A percentile compares a stretch with the other conserved stretches of the same genome.
phyloP scores from a whole-genome alignment of 2,329 filamentous ascomycete genomes.

The Penicillium frequentans region DNA sequence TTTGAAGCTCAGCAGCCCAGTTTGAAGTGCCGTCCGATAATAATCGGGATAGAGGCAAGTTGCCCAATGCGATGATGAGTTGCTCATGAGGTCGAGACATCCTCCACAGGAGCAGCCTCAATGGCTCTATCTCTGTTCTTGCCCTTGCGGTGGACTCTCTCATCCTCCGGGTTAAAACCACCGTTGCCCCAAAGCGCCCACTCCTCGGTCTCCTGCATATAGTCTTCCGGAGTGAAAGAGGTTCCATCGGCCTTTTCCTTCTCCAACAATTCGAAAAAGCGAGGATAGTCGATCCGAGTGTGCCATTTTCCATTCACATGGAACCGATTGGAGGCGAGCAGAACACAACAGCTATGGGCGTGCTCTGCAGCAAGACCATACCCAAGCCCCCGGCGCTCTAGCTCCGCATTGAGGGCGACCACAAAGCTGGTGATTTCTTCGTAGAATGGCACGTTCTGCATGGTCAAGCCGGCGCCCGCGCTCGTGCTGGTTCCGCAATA shows the following conservation, averaged over 20 bases:
- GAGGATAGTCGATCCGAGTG: constrained; percentile 85
- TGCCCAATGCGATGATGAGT: background rate
- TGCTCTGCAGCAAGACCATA: constrained; percentile 96
- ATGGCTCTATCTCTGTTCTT: constrained; percentile 42
- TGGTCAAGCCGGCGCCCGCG: constrained; percentile 82
- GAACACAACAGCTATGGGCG: constrained; percentile 88
- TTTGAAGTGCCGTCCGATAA: constrained; percentile 6
- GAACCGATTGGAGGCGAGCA: constrained; percentile 83
- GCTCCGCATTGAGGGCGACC: constrained; percentile 66
- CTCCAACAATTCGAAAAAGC: constrained; percentile 83
- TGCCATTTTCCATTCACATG: constrained; percentile 77
- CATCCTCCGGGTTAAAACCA: constrained; percentile 88
- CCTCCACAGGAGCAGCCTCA: constrained; percentile 5
- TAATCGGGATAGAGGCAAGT: background rate
- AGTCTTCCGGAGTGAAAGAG: constrained; percentile 84
- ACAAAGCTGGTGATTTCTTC: constrained; percentile 86
- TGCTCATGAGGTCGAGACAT: background rate
- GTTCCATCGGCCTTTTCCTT: constrained; percentile 55
- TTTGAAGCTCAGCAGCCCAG: background rate
- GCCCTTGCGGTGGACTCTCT: constrained; percentile 83
- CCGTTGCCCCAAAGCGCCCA: constrained; percentile 96
- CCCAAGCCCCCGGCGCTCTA: constrained; percentile 67
- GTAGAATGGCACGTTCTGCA: constrained; percentile 97
- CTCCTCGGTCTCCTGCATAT: constrained; percentile 84
- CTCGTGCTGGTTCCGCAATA: constrained; percentile 91